Percentiles rank a stretch among this genome's conserved stretches.
Conservation (phyloP, 2,329 filamentous ascomycete genomes). For the Microcyclosporella mali region DNA sequence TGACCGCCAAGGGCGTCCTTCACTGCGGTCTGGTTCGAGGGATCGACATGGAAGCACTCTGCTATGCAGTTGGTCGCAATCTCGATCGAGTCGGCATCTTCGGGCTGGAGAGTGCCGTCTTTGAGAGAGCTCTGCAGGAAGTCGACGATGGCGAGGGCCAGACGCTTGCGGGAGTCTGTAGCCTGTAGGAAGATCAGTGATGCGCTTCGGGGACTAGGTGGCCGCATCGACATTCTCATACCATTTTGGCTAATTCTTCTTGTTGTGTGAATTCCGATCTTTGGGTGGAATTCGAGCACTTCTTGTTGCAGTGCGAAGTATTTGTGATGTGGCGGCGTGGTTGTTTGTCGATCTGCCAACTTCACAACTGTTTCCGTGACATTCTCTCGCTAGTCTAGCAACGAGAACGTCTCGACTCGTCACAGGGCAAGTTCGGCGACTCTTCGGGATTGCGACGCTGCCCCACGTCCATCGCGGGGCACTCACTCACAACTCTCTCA, state of each 20-base stretch:
- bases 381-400: too few relatives aligned
- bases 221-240: constrained; percentile 4
- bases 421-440: neutral
- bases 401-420: neutral
- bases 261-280: neutral
- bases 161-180: constrained; percentile 64
- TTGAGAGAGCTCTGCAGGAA: constrained; percentile 79
- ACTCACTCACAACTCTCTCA: too few relatives aligned
- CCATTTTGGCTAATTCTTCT: constrained; percentile 14
- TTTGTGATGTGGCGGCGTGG: too few relatives aligned
- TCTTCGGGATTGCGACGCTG: neutral
- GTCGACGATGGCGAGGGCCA: constrained; percentile 94
- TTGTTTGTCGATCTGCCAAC: too few relatives aligned
- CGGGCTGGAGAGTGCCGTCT: constrained; percentile 80
- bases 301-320: too few relatives aligned
- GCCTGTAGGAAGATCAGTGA: constrained; percentile 27
- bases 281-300: too few relatives aligned
- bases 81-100: constrained; percentile 90
- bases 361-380: too few relatives aligned
- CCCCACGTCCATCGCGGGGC: constrained; percentile 5
- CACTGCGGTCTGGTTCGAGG: constrained; percentile 66
- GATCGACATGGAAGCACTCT: constrained; percentile 91
- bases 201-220: neutral
- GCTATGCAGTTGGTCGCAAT: constrained; percentile 90
- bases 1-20: constrained; percentile 75